A percentile compares a stretch with the other conserved stretches of the same genome.
Evolutionary conservation across 164 flowering plant species (phyloP).

Genomic region (Nelumbo lutea): DNA sequence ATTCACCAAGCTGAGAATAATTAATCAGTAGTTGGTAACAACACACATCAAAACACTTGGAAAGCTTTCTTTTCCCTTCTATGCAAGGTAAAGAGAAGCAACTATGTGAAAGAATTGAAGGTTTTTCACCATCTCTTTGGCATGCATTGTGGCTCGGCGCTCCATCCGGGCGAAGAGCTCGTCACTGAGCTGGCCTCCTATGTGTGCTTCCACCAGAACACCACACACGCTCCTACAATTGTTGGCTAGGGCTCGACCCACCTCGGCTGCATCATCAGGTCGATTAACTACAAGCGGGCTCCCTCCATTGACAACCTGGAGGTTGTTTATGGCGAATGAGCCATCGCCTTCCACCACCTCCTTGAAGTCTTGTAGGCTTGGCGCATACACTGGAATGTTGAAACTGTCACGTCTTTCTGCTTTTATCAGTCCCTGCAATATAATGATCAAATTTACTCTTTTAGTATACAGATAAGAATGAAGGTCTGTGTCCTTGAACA

Average conservation of each 20-base stretch:
- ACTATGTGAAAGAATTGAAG: slow-evolving; percentile 80
- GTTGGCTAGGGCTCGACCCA: slow-evolving; percentile 69
- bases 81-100: slow-evolving; percentile 63
- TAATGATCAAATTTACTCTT: too few species aligned
- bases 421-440: slow-evolving; percentile 46
- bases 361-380: slow-evolving; percentile 79
- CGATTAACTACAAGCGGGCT: slow-evolving; percentile 72
- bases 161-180: slow-evolving; percentile 63
- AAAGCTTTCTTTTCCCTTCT: neutral
- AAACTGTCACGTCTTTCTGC: slow-evolving; percentile 60
- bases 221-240: slow-evolving; percentile 77
- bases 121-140: slow-evolving; percentile 63
- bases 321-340: slow-evolving; percentile 56
- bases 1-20: too few species aligned
- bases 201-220: slow-evolving; percentile 82
- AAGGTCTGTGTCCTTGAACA: too few species aligned
- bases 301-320: slow-evolving; percentile 72
- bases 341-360: slow-evolving; percentile 79
- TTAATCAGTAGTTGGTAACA: too few species aligned
- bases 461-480: too few species aligned
- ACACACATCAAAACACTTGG: too few species aligned
- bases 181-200: slow-evolving; percentile 63
- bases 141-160: slow-evolving; percentile 47
- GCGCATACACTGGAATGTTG: slow-evolving; percentile 86
- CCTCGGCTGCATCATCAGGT: slow-evolving; percentile 65